Percentiles rank a stretch among this genome's conserved stretches.
Evolutionary conservation across 225 moss, liverwort and hornwort species (phyloP).

Genomic region (Bryum argenteum): DNA sequence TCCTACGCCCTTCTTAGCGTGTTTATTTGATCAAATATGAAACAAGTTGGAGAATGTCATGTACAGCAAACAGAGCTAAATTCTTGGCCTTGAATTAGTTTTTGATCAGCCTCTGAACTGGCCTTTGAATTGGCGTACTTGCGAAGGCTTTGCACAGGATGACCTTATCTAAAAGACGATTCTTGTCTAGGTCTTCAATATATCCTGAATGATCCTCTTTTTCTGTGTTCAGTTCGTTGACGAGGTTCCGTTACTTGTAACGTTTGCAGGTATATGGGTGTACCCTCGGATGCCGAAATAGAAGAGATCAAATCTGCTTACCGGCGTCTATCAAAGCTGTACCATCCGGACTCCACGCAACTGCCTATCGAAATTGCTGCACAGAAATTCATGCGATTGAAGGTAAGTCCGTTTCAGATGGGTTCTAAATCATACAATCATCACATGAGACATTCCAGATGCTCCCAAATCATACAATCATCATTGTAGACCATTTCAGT

Average conservation of each 20-base stretch:
- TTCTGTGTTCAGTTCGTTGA: not conserved
- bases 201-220: not conserved
- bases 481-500: not conserved
- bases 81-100: no score
- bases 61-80: no score
- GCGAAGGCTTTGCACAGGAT: no score
- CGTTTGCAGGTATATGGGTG: slow-evolving; percentile 68
- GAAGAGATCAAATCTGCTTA: slow-evolving; percentile 95
- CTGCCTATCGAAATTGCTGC: slow-evolving; percentile 92
- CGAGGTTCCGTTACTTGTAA: slow-evolving; percentile 20
- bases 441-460: not conserved
- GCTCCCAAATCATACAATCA: not conserved
- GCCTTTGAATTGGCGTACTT: no score
- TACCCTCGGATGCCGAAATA: slow-evolving; percentile 69
- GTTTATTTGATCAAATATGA: no score
- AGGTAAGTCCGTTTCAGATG: slow-evolving; percentile 45
- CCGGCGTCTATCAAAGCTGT: slow-evolving; percentile 83
- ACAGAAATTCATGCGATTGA: slow-evolving; percentile 86
- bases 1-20: no score
- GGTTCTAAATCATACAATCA: not conserved
- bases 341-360: slow-evolving; percentile 91
- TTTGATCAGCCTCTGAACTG: no score
- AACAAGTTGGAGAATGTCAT: no score
- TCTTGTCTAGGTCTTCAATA: no score
- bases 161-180: no score